Conservation (phyloP, 768 basidiomycete species). For the Leccinum uliginosum region DNA sequence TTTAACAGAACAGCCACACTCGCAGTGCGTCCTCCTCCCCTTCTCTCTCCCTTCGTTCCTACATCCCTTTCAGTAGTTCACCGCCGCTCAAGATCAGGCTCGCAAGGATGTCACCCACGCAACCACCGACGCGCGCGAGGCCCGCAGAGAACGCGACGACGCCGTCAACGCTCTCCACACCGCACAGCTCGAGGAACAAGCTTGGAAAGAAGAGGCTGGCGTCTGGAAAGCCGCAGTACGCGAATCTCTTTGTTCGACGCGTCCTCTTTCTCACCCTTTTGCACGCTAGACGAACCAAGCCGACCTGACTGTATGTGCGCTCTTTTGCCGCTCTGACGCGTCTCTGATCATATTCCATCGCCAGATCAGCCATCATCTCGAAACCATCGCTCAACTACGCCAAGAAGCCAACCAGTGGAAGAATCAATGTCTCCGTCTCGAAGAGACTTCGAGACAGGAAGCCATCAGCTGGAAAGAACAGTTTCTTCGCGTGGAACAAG, state of each 20-base stretch:
- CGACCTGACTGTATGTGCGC: slow-evolving; percentile 46
- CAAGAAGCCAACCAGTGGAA: slow-evolving; percentile 71
- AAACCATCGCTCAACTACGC: slow-evolving; percentile 57
- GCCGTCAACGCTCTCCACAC: slow-evolving; percentile 43
- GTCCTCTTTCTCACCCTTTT: slow-evolving; percentile 8
- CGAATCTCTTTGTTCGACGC: slow-evolving; percentile 12
- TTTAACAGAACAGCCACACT: slow-evolving; percentile 38
- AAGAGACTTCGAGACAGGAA: slow-evolving; percentile 43
- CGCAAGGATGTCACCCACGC: slow-evolving; percentile 50
- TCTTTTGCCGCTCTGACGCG: not conserved
- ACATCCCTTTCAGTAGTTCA: slow-evolving; percentile 45
- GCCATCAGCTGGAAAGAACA: slow-evolving; percentile 78
- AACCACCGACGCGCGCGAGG: slow-evolving; percentile 41
- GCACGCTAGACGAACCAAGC: slow-evolving; percentile 46
- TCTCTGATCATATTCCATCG: not conserved
- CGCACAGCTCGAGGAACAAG: slow-evolving; percentile 41
- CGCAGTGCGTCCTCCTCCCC: slow-evolving; percentile 32
- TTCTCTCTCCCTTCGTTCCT: not conserved
- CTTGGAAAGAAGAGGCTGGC: slow-evolving; percentile 42
- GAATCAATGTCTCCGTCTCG: slow-evolving; percentile 51
- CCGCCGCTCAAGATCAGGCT: slow-evolving; percentile 52
- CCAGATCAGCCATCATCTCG: slow-evolving; percentile 57
- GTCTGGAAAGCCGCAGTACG: slow-evolving; percentile 47
- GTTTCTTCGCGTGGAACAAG: slow-evolving; percentile 69
- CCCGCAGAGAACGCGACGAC: slow-evolving; percentile 48